phyloP scores from a whole-genome alignment of 805 yeast genomes.

The Saccharomycopsis javanensis region DNA sequence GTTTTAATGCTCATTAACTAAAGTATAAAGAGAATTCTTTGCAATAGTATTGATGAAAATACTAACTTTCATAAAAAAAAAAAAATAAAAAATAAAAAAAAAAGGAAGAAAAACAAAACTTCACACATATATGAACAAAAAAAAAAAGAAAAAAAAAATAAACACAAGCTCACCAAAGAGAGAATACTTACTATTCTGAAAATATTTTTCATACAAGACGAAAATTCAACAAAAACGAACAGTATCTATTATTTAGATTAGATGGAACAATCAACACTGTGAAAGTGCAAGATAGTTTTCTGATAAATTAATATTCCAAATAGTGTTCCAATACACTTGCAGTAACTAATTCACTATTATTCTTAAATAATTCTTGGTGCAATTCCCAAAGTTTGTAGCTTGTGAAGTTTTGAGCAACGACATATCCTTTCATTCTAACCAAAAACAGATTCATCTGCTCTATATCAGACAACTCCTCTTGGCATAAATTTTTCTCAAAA shows the following conservation, averaged over 20 bases:
- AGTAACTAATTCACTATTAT: not conserved
- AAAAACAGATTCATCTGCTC: not conserved
- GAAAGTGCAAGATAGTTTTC: no score
- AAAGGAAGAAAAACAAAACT: not conserved
- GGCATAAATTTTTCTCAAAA: slow-evolving; percentile 26
- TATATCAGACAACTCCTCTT: not conserved
- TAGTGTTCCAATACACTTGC: not conserved
- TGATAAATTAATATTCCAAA: no score
- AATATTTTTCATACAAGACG: no score
- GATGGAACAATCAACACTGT: no score
- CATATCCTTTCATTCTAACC: not conserved
- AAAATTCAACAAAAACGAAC: no score
- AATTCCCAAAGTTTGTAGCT: not conserved
- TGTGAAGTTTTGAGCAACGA: not conserved
- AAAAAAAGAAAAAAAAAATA: not conserved
- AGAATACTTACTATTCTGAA: no score
- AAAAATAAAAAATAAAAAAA: no score
- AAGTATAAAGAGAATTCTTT: no score
- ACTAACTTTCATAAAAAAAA: no score
- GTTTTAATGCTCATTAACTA: no score
- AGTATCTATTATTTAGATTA: no score
- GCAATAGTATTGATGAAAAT: no score
- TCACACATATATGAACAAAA: not conserved
- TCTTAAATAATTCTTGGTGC: not conserved
- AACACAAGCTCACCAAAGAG: not conserved